phyloP scores from a whole-genome alignment of 768 basidiomycete species.

The Pulveroboletus sp. region DNA sequence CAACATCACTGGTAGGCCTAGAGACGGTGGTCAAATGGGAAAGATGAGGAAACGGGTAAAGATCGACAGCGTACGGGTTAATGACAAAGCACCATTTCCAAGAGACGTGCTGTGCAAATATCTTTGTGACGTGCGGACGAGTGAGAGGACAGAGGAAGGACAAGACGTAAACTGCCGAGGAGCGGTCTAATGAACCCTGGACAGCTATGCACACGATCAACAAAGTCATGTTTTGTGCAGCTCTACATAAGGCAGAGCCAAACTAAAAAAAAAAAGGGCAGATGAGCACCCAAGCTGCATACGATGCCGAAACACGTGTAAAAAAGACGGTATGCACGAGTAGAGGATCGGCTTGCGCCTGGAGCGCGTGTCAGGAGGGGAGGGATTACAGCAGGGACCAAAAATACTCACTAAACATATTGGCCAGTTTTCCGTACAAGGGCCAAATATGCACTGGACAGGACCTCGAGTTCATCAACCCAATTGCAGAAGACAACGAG shows the following conservation, averaged over 20 bases:
- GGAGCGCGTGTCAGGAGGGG: neutral
- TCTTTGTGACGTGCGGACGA: no score
- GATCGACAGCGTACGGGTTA: no score
- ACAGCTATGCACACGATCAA: conserved; percentile 69
- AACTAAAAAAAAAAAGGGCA: conserved; percentile 36
- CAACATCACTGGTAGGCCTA: no score
- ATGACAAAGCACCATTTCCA: no score
- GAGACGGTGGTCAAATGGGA: no score
- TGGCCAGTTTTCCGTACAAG: conserved; percentile 74
- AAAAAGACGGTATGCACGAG: conserved; percentile 61
- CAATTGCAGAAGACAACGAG: neutral
- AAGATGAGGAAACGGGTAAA: no score
- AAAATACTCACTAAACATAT: conserved; percentile 37
- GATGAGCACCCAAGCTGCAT: neutral
- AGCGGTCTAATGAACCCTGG: no score
- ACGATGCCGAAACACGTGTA: conserved; percentile 32
- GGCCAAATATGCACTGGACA: conserved; percentile 70
- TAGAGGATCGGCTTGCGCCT: conserved; percentile 64
- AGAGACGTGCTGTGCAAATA: no score
- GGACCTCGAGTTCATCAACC: no score
- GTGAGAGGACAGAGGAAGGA: no score
- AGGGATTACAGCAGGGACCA: no score
- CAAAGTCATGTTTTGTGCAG: conserved; percentile 74
- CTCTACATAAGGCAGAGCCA: conserved; percentile 76
- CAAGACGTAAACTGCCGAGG: no score